phyloP scores from a whole-genome alignment of 164 flowering plant genomes.

The Tetracentron sinense region DNA sequence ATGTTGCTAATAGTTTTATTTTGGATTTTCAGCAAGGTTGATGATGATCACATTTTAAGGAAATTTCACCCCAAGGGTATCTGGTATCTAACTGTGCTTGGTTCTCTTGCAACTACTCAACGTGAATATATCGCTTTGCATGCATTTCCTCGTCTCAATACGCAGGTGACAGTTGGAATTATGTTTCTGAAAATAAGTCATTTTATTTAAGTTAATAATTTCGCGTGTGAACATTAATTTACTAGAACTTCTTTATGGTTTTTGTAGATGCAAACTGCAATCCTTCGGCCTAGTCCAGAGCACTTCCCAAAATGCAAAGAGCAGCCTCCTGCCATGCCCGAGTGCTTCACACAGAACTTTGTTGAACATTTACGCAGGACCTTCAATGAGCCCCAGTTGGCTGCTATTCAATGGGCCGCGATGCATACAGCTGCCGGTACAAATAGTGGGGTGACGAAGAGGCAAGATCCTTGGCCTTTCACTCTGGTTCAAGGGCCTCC shows the following conservation, averaged over 20 bases:
- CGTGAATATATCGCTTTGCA: conserved; percentile 93
- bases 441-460: conserved; percentile 56
- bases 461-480: conserved; percentile 99
- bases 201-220: no score
- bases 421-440: conserved; percentile 99
- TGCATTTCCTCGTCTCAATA: conserved; percentile 87
- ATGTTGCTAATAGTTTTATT: neutral
- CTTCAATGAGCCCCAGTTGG: conserved; percentile 85
- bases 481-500: conserved; percentile 99
- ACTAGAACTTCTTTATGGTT: neutral
- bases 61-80: conserved; percentile 62
- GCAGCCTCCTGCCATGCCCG: conserved; percentile 92
- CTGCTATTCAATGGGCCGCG: conserved; percentile 98
- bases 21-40: conserved; percentile 44
- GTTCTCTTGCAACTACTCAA: conserved; percentile 95
- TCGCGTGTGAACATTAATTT: neutral
- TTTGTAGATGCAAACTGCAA: conserved; percentile 92
- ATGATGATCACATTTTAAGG: conserved; percentile 67
- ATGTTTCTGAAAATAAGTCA: no score
- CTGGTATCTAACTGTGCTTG: conserved; percentile 92
- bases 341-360: conserved; percentile 88
- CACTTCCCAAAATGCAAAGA: conserved; percentile 93
- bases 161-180: conserved; percentile 46
- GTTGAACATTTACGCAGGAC: conserved; percentile 64
- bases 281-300: conserved; percentile 85